Evolutionary conservation across 2,329 filamentous ascomycete genomes (phyloP).

Genomic region (Hymenoscyphus fructigenus): DNA sequence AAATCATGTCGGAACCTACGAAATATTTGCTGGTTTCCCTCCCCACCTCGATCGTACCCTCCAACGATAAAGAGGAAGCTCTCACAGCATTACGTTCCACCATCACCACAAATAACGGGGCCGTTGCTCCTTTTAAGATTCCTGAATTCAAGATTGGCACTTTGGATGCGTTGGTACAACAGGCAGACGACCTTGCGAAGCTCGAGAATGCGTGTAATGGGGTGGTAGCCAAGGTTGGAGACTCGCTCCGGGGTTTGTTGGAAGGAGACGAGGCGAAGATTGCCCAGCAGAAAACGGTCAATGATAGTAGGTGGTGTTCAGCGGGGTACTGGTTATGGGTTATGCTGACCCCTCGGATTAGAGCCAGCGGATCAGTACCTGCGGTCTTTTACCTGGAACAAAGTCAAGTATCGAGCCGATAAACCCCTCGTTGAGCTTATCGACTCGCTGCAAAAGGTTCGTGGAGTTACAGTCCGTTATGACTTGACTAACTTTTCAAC

Average conservation of each 20-base stretch:
- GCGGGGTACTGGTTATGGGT: background rate
- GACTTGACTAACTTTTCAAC: conserved; percentile 10
- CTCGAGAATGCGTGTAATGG: conserved; percentile 76
- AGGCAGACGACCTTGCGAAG: conserved; percentile 93
- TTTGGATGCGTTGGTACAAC: conserved; percentile 89
- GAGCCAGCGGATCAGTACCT: conserved; percentile 96
- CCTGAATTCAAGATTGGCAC: conserved; percentile 98
- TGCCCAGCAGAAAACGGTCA: conserved; percentile 77
- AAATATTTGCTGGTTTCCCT: conserved; percentile 90
- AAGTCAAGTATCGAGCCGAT: conserved; percentile 93
- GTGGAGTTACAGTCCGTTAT: conserved; percentile 1
- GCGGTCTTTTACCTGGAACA: conserved; percentile 90
- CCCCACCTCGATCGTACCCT: conserved; percentile 81
- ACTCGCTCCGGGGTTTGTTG: conserved; percentile 35
- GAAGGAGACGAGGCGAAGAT: conserved; percentile 45
- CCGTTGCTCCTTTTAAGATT: conserved; percentile 74
- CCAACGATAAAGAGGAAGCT: conserved; percentile 77
- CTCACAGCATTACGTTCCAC: conserved; percentile 72
- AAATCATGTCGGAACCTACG: conserved; percentile 32
- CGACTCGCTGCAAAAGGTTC: conserved; percentile 81
- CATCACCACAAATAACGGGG: conserved; percentile 72
- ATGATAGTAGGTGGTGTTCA: conserved; percentile 68
- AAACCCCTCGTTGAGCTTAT: conserved; percentile 86
- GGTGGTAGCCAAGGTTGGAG: conserved; percentile 76
- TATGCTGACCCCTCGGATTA: conserved; percentile 41